Conservation (phyloP, 2,329 filamentous ascomycete species). For the Ophiocordyceps camponoti-floridani region DNA sequence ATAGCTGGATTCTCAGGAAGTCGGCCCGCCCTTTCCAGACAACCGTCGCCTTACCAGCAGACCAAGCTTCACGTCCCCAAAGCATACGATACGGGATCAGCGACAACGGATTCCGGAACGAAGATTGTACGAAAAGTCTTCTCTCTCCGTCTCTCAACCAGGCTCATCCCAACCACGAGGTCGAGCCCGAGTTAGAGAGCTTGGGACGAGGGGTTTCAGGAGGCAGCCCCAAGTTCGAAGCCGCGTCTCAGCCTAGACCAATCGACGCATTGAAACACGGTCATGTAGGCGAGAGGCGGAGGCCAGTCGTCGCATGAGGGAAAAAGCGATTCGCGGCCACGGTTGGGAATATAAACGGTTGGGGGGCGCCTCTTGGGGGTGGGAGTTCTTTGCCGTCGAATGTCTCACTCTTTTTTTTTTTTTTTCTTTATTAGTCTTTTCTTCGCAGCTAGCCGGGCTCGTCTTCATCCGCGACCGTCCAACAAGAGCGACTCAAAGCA, state of each 20-base stretch:
- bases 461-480: too few species aligned
- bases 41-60: neutral
- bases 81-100: neutral
- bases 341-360: neutral
- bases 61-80: neutral
- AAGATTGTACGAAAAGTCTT: neutral
- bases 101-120: neutral
- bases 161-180: neutral
- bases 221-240: neutral
- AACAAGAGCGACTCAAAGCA: too few species aligned
- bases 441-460: too few species aligned
- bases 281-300: neutral
- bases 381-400: neutral
- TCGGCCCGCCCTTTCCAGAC: neutral
- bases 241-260: constrained; percentile 1
- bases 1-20: too few species aligned
- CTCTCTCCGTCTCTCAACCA: neutral
- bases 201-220: constrained; percentile 1
- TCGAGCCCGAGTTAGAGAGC: neutral
- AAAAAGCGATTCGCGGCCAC: neutral
- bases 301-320: neutral
- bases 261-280: neutral
- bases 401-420: neutral
- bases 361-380: neutral
- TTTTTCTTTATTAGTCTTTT: too few species aligned